Evolutionary conservation across 139 green algal genomes (phyloP).

Genomic region (Chlorella sp.): DNA sequence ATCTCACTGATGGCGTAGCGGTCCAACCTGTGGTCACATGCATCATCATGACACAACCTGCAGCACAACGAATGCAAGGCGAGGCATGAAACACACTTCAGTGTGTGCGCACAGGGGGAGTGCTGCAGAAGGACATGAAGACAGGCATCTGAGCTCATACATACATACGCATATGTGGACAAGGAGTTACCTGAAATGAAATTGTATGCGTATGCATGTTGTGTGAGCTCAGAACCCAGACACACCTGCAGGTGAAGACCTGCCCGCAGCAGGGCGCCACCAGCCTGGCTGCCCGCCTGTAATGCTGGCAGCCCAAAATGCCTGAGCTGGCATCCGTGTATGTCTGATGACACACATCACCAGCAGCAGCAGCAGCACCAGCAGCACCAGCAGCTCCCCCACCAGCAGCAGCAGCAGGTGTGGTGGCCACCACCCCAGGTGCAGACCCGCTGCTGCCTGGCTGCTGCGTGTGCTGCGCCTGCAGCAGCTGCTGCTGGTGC

Average conservation of each 20-base stretch:
- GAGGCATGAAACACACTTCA: background rate
- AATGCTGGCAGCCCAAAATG: slow-evolving; percentile 66
- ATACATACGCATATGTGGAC: no score
- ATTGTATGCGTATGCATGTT: no score
- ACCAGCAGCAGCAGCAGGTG: no score
- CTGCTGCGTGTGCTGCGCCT: background rate
- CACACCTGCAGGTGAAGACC: slow-evolving; percentile 72
- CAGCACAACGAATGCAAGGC: background rate
- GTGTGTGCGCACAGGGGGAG: no score
- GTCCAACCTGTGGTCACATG: slow-evolving; percentile 79
- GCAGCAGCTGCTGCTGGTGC: background rate
- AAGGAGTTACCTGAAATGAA: no score
- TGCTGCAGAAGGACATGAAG: no score
- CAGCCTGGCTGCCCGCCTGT: slow-evolving; percentile 62
- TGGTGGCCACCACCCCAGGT: no score
- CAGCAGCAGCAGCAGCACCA: no score
- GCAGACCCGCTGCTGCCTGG: background rate
- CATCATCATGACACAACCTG: slow-evolving; percentile 92
- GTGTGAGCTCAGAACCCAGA: no score
- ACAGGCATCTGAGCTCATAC: no score
- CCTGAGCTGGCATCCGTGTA: slow-evolving; percentile 33
- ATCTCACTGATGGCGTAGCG: slow-evolving; percentile 63
- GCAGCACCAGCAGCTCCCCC: no score
- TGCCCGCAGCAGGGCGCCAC: slow-evolving; percentile 86
- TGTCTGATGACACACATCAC: no score